Base-by-base conservation (phyloP, 148 eudicot genomes). In the Cornus florida region DNA sequence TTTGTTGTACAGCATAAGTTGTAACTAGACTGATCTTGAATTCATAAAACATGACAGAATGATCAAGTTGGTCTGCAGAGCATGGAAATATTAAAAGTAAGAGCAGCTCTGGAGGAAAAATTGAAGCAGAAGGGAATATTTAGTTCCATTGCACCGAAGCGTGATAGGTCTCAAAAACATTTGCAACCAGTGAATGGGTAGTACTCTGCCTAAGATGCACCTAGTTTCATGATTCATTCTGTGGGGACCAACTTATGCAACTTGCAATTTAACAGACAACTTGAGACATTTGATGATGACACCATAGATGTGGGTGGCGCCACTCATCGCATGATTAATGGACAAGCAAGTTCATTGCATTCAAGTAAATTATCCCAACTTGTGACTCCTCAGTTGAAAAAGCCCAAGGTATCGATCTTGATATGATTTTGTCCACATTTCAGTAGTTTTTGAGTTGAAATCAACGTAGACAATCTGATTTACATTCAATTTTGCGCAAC, bases 41-140 rank as follows among this genome's bases (percentile, higher is more conserved):
- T 75, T 56, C 9, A 50, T 41, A 41, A 53, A 65, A 69, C 81
- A 75, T 86, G 75, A 71, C 92, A 93, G 97, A 87, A 78, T 70
- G 85, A 84, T 77, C 84, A 82, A 80, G 85, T 96, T 56, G 91
- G 92, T 71, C 12, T 76, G 32, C 92, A 93, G 84, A 96, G 97
- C 86, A 81, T 77, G 79, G 91, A 90, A 85, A 96, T 93, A 98
- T 84, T 96, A 80, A 92, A 94, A 82, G 81, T 87, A 48, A 90
- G 98, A 86, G 93, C 93, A 70, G 89, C 87, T 71, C 91, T 96
- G 9, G 98, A 92, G 86, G 97, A 92, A 73, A 93, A 90, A 80
- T 82, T 96, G 88, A 96, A 85, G 86, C 93, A 86, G 79, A 91
- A 87, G 86, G 93, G 91, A 57, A 83, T 83, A 66, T 91, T 89